phyloP scores from a whole-genome alignment of 371 early-diverging fungal species.

The Rhizopus stolonifer region DNA sequence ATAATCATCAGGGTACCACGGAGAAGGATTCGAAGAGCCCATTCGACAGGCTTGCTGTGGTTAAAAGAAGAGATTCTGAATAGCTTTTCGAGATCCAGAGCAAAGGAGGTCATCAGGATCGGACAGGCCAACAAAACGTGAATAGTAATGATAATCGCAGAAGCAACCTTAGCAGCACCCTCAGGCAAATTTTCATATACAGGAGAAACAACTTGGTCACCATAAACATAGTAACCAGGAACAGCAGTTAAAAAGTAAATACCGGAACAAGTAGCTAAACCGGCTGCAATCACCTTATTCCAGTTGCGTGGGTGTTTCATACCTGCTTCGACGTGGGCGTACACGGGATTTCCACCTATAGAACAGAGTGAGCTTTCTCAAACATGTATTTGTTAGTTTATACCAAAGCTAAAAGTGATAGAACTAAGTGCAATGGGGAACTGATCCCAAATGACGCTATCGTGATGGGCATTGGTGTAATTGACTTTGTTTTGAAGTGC shows the following conservation, averaged over 20 bases:
- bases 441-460: constrained; percentile 45
- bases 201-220: constrained; percentile 66
- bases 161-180: constrained; percentile 59
- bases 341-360: constrained; percentile 29
- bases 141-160: constrained; percentile 75
- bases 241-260: constrained; percentile 77
- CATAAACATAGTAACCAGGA: constrained; percentile 84
- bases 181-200: constrained; percentile 70
- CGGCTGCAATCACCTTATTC: constrained; percentile 68
- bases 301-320: constrained; percentile 79
- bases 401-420: constrained; percentile 60
- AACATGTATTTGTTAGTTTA: not conserved
- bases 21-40: constrained; percentile 41
- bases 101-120: constrained; percentile 78
- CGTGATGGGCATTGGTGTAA: constrained; percentile 22
- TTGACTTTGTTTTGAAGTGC: constrained; percentile 23
- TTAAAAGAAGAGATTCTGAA: constrained; percentile 38
- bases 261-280: constrained; percentile 64
- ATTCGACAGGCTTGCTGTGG: constrained; percentile 31
- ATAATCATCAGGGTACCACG: constrained; percentile 45
- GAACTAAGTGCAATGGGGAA: constrained; percentile 64
- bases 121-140: constrained; percentile 85
- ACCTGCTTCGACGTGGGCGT: constrained; percentile 71
- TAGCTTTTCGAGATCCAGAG: constrained; percentile 67
- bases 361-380: not conserved